Evolutionary conservation across 73 alveolate species (phyloP), one percentile per base, ranked within the genome.

Genomic region (Paramecium caudatum): DNA sequence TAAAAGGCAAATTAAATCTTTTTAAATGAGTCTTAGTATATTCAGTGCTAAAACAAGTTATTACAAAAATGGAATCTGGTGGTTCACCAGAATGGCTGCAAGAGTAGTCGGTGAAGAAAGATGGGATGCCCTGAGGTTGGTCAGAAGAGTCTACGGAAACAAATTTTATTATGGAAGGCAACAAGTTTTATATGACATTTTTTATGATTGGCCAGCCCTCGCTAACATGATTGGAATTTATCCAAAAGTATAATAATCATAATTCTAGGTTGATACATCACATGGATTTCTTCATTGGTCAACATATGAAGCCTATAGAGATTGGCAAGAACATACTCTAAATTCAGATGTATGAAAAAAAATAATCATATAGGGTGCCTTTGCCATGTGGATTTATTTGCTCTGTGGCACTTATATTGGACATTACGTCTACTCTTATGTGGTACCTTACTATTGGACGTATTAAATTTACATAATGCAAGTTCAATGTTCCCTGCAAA

Each of bases 141-240:
- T 46, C 21, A 61, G 93, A 86, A 86, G 93, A 86, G 68, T 49
- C 9, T 63, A 39, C 46, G 87, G 61, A 45, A 86, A 62, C 81
- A 86, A 78, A 41, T 63, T 86, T 34, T 86, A 86, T 23, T 86
- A 86, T 86, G 93, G 85, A n/a, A 86, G 93, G 65, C 55, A 86
- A 45, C 36, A 86, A 43, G 16, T 86, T 1, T 43, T 86, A 48
- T 86, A 41, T 36, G 93, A 86, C 25, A 46, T 78, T 27, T 86
- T 86, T 13, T 70, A 62, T 21, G 93, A 86, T 39, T 78, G 84
- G 90, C 93, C 93, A n/a, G 87, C 63, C 15, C 45, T 86, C 36
- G 93, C 93, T 5, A 86, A 86, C 65, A 41, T 70, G 93, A 78
- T 86, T 86, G 93, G 93, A 63, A 61, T 86, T 12, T 86, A 86